These are phyloP conservation scores for Tillandsia leiboldiana DNA, from an alignment of 176 grass and related monocot species.

Conservation along the genomic window DNA sequence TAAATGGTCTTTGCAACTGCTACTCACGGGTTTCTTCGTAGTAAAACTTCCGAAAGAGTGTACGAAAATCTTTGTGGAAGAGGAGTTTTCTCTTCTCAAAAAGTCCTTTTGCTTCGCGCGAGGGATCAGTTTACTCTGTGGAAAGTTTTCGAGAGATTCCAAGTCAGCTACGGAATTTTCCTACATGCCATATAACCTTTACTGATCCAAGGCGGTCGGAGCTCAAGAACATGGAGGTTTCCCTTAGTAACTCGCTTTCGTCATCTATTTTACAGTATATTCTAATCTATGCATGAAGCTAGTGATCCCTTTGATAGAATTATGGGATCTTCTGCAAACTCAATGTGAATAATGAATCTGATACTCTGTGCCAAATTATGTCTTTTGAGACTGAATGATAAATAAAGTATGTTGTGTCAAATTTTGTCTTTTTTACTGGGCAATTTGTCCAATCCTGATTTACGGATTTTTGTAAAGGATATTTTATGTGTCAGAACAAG, in stretches of 20 bases:
- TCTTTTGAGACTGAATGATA: neutral
- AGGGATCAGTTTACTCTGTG: no score
- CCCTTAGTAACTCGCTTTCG: no score
- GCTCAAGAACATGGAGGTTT: no score
- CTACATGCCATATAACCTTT: no score
- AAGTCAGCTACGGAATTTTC: no score
- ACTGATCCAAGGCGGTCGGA: no score
- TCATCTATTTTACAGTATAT: neutral
- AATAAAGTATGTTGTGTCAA: neutral
- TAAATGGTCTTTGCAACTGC: slow-evolving; percentile 9
- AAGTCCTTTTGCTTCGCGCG: no score
- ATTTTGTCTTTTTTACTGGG: neutral
- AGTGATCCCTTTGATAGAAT: neutral
- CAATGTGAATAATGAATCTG: neutral
- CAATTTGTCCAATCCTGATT: neutral
- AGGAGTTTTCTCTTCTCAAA: no score
- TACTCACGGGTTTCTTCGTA: neutral
- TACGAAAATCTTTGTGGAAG: no score
- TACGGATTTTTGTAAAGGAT: neutral
- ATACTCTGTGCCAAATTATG: neutral
- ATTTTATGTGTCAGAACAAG: no score
- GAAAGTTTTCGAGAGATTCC: no score
- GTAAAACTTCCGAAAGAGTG: neutral
- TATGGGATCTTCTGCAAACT: neutral
- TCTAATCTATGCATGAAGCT: neutral